phyloP scores from a whole-genome alignment of 192 early-diverging fungal genomes.

The Mortierella hygrophila region DNA sequence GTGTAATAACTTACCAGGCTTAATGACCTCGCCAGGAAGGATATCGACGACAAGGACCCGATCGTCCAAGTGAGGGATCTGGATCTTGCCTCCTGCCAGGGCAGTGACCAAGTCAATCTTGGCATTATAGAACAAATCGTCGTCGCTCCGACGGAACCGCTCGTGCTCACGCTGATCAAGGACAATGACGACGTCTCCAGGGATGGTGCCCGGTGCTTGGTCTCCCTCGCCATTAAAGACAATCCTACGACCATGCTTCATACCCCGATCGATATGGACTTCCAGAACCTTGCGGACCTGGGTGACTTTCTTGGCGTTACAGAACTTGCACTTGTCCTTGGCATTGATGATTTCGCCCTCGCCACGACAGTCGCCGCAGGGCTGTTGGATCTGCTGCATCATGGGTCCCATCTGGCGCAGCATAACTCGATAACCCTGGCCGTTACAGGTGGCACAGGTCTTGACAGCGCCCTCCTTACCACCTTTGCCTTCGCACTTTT shows the following conservation, averaged over 20 bases:
- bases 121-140: constrained; percentile 90
- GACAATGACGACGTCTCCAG: constrained; percentile 97
- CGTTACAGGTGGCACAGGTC: constrained; percentile 84
- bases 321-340: constrained; percentile 89
- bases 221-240: constrained; percentile 95
- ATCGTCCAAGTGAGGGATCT: constrained; percentile 93
- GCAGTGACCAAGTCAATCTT: constrained; percentile 95
- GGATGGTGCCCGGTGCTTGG: constrained; percentile 89
- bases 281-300: constrained; percentile 95
- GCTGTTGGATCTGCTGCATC: constrained; percentile 99
- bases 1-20: constrained; percentile 70
- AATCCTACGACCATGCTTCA: constrained; percentile 95
- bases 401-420: constrained; percentile 97
- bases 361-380: constrained; percentile 90
- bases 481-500: constrained; percentile 92
- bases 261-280: constrained; percentile 97
- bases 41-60: constrained; percentile 88
- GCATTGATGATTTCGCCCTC: constrained; percentile 90
- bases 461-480: constrained; percentile 93
- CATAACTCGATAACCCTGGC: constrained; percentile 87
- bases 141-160: constrained; percentile 89
- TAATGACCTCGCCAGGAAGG: constrained; percentile 93
- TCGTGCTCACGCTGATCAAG: constrained; percentile 94
- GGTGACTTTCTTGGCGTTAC: constrained; percentile 87
- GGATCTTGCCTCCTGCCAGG: constrained; percentile 91